Percentiles rank a stretch among this genome's conserved stretches.
Conservation (phyloP, 1,139 yeast genomes). For the Meyerozyma sp. region DNA sequence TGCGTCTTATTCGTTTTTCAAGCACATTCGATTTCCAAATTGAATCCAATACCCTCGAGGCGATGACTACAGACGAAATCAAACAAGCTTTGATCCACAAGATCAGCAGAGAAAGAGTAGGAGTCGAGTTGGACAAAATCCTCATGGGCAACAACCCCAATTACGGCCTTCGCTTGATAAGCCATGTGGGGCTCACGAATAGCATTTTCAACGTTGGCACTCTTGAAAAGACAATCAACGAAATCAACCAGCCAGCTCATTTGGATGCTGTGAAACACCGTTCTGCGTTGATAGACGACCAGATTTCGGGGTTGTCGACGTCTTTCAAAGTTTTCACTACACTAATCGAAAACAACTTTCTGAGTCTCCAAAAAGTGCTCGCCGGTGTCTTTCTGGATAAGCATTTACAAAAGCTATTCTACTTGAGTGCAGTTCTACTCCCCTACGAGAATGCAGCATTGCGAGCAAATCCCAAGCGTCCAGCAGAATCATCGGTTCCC, state of each 20-base stretch:
- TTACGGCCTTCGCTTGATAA: conserved; percentile 59
- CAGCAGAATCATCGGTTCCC: conserved; percentile 16
- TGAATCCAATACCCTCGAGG: conserved; percentile 52
- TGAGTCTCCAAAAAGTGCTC: not conserved
- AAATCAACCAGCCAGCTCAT: conserved; percentile 11
- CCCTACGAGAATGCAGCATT: conserved; percentile 43
- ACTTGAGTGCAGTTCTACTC: conserved; percentile 43
- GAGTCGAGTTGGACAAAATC: conserved; percentile 77
- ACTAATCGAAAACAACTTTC: not conserved
- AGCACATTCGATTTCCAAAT: conserved; percentile 67
- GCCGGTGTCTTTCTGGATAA: conserved; percentile 9
- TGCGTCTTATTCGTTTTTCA: conserved; percentile 82
- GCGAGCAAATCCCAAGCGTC: conserved; percentile 32
- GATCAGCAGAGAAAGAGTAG: conserved; percentile 87
- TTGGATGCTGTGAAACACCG: conserved; percentile 3
- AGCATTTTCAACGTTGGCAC: conserved; percentile 52
- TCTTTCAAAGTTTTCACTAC: not conserved
- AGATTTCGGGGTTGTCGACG: not conserved
- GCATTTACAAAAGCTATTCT: conserved; percentile 33
- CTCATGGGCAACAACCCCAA: conserved; percentile 58
- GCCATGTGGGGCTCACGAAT: conserved; percentile 47
- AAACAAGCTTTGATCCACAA: conserved; percentile 58
- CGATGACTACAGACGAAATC: conserved; percentile 62
- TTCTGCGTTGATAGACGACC: not conserved
- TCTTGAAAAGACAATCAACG: conserved; percentile 15